These are phyloP conservation scores for Aspergillus egyptiacus DNA, from an alignment of 495 filamentous ascomycete genomes.

Conservation along the genomic window DNA sequence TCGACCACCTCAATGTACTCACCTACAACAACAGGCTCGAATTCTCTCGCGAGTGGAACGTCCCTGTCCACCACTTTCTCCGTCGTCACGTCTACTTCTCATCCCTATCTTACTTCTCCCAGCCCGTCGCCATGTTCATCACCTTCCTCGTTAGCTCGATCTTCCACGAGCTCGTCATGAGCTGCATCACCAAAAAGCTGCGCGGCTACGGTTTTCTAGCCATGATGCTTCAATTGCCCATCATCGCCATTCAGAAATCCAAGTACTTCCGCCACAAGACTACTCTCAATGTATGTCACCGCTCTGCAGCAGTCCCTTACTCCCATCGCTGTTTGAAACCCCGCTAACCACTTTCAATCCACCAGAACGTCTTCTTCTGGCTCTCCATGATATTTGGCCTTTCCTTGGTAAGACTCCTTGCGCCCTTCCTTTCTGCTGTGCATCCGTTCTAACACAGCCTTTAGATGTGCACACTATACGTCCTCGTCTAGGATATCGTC, in stretches of 20 bases:
- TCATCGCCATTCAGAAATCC: constrained; percentile 83
- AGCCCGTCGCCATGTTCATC: constrained; percentile 75
- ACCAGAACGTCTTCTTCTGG: constrained; percentile 85
- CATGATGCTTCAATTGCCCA: constrained; percentile 95
- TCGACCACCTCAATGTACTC: neutral
- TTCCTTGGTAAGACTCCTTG: constrained; percentile 57
- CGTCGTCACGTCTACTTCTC: constrained; percentile 90
- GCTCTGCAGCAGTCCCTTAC: neutral
- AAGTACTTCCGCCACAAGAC: constrained; percentile 64
- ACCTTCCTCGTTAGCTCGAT: constrained; percentile 87
- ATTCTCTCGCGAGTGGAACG: constrained; percentile 96
- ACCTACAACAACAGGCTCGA: constrained; percentile 59
- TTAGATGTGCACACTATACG: constrained; percentile 20
- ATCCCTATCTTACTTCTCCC: constrained; percentile 64
- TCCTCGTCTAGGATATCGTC: constrained; percentile 9
- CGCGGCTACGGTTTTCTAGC: constrained; percentile 88
- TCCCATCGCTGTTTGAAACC: neutral
- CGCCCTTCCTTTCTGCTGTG: neutral
- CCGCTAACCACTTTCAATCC: neutral
- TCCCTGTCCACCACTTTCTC: constrained; percentile 97
- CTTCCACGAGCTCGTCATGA: constrained; percentile 94
- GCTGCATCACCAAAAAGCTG: constrained; percentile 95
- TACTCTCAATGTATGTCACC: constrained; percentile 60
- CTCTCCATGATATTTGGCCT: constrained; percentile 89
- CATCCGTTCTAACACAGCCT: neutral